Base-by-base conservation (phyloP, 2,329 filamentous ascomycete species). In the Podosphaera aphanis region DNA sequence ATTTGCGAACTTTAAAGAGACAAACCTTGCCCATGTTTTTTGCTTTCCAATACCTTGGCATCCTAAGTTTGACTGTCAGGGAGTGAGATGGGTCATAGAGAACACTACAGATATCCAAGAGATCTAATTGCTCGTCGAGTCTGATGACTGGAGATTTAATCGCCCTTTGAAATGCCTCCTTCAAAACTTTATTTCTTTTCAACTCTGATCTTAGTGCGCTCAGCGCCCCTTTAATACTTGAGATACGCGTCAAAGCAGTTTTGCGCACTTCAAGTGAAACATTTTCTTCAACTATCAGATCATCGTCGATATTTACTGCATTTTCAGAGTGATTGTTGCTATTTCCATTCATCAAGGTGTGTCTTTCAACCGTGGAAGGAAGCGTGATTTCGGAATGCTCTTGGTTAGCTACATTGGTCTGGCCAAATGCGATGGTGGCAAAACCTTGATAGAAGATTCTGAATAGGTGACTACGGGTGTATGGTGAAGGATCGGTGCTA, bases 401-500 rank as follows among this genome's bases (percentile, higher is more conserved):
- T 18, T 35, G 35, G 19, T 16, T 20, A 39, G 40, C 18, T 2
- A 33, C n/a, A 40, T 53, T 56, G 48, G 68, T 64, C 51, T 79
- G 74, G 31, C 74, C 76, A 55, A 79, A 71, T 2, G 76, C 77
- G 47, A 80, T 69, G 20, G 68, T 66, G 3, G 74, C 77, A 36
- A 81, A 61, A 3, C 75, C 77, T 19, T 65, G 63, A 38, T 67
- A 70, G 49, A 79, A 67, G 6, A 68, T 63, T 50, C 73, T 69
- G 52, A 77, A 75, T 13, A 79, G 65, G 48, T 64, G 67, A 47
- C 68, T 66, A 36, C 77, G 71, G 5, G 79, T 68, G 53, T 67
- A 79, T 0, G 76, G 74, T 1, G 77, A 80, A 19, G 66, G 64
- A 56, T 79, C 75, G 1, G 71, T 76, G 49, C 71, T 73, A 46